phyloP scores from a whole-genome alignment of 2,329 filamentous ascomycete genomes.

The Clarireedia paspali region DNA sequence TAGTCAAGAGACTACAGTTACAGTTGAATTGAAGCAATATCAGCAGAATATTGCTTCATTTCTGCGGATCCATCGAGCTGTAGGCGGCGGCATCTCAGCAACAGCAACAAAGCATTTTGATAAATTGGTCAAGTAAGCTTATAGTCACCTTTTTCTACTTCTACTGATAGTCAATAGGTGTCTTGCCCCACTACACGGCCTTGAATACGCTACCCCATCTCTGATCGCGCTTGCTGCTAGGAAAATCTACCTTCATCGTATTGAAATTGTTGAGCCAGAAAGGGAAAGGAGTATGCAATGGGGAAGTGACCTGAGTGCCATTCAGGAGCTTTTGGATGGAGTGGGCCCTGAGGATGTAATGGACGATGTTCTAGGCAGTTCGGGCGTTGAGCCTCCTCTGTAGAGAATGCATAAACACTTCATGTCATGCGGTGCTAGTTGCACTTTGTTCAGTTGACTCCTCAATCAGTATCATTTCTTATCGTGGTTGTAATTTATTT shows the following conservation, averaged over 20 bases:
- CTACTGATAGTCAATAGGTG: conserved; percentile 35
- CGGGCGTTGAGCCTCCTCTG: conserved; percentile 46
- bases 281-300: conserved; percentile 88
- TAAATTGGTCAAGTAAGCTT: conserved; percentile 49
- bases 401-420: conserved; percentile 22
- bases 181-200: conserved; percentile 72
- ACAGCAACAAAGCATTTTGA: conserved; percentile 71
- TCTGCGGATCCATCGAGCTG: conserved; percentile 78
- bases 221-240: conserved; percentile 73
- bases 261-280: conserved; percentile 59
- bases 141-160: too few species aligned
- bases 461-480: too few species aligned
- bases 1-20: conserved; percentile 52
- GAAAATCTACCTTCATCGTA: conserved; percentile 83
- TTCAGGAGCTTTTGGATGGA: conserved; percentile 57
- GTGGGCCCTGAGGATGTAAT: conserved; percentile 55
- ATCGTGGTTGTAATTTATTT: too few species aligned
- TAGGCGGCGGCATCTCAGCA: conserved; percentile 70
- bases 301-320: conserved; percentile 69
- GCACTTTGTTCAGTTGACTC: neutral
- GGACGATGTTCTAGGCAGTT: conserved; percentile 49
- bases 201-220: conserved; percentile 76
- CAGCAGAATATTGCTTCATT: conserved; percentile 83
- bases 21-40: conserved; percentile 74
- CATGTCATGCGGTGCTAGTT: neutral